Evolutionary conservation across 768 basidiomycete species (phyloP).

Genomic region (Leccinum disarticulatum): DNA sequence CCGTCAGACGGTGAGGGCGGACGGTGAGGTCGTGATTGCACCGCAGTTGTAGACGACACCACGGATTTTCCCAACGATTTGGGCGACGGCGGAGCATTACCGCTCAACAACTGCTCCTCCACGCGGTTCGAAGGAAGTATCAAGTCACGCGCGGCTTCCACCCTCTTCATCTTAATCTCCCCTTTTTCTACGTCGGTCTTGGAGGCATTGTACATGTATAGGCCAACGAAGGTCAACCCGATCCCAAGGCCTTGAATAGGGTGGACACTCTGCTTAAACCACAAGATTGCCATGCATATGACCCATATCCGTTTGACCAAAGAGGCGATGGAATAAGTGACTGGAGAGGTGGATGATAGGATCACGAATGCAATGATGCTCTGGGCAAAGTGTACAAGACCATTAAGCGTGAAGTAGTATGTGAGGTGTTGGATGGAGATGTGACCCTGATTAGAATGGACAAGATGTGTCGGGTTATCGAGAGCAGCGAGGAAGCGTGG

Average conservation of each 20-base stretch:
- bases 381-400: conserved; percentile 93
- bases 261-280: conserved; percentile 90
- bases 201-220: conserved; percentile 95
- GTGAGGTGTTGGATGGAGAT: conserved; percentile 59
- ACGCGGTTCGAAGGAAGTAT: conserved; percentile 66
- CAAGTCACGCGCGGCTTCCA: conserved; percentile 69
- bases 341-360: conserved; percentile 92
- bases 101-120: conserved; percentile 53
- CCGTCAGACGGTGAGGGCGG: conserved; percentile 5
- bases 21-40: conserved; percentile 20
- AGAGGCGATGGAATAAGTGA: conserved; percentile 98
- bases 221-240: conserved; percentile 79
- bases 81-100: conserved; percentile 33
- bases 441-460: conserved; percentile 47
- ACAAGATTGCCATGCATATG: conserved; percentile 95
- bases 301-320: conserved; percentile 97
- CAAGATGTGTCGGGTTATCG: conserved; percentile 41
- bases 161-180: conserved; percentile 81
- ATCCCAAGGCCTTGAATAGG: conserved; percentile 90
- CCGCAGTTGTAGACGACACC: conserved; percentile 27
- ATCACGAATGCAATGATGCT: conserved; percentile 98
- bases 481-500: conserved; percentile 55
- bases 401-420: conserved; percentile 90
- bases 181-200: conserved; percentile 92
- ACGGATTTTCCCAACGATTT: not conserved